Evolutionary conservation across 2,329 filamentous ascomycete species (phyloP).

Genomic region (Chlorencoelia australis): DNA sequence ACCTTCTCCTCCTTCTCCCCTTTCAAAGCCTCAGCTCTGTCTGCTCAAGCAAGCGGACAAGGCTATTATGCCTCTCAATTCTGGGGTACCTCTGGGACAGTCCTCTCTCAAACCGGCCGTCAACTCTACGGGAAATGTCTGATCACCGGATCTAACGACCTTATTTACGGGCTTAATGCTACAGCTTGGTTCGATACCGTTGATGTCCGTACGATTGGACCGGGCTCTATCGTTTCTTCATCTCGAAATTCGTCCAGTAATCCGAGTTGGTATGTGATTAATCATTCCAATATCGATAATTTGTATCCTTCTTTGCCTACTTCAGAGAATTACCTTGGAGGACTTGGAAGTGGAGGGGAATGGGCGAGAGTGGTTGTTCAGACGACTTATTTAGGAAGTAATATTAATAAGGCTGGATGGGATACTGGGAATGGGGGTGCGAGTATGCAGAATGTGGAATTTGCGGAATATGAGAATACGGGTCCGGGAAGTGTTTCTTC

Average conservation of each 20-base stretch:
- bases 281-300: slow-evolving; percentile 38
- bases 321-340: slow-evolving; percentile 39
- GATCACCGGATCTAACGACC: slow-evolving; percentile 48
- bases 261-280: slow-evolving; percentile 43
- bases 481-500: slow-evolving; percentile 31
- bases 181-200: slow-evolving; percentile 40
- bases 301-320: slow-evolving; percentile 30
- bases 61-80: slow-evolving; percentile 48
- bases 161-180: slow-evolving; percentile 45
- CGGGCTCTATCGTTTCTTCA: slow-evolving; percentile 37
- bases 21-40: slow-evolving; percentile 44
- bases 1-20: slow-evolving; percentile 24
- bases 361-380: slow-evolving; percentile 43
- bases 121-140: slow-evolving; percentile 46
- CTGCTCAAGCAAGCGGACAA: slow-evolving; percentile 40
- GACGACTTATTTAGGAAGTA: slow-evolving; percentile 34
- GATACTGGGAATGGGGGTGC: slow-evolving; percentile 34
- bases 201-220: slow-evolving; percentile 34
- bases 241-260: slow-evolving; percentile 31
- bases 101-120: slow-evolving; percentile 38
- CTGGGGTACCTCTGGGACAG: slow-evolving; percentile 46
- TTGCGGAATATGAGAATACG: no score
- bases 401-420: slow-evolving; percentile 43
- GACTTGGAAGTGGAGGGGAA: slow-evolving; percentile 42
- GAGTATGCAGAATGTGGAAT: no score